Evolutionary conservation across 805 yeast species (phyloP).

Genomic region (Nakazawaea pomicola): DNA sequence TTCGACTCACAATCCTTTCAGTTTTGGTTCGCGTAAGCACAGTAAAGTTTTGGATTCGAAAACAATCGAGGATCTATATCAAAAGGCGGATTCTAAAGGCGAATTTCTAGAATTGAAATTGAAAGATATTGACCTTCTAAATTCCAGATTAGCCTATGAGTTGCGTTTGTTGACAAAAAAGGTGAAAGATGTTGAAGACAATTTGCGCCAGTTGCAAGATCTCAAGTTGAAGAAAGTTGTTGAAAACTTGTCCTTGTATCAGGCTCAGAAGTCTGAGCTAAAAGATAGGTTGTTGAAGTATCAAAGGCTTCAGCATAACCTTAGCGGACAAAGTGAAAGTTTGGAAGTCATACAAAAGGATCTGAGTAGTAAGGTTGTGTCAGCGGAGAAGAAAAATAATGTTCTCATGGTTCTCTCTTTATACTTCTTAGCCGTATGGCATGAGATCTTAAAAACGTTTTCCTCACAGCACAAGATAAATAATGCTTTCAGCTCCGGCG

Average conservation of each 20-base stretch:
- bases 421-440: constrained; percentile 7
- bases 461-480: constrained; percentile 1
- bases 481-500: not conserved
- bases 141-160: constrained; percentile 63
- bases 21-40: constrained; percentile 18
- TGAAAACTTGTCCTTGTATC: constrained; percentile 29
- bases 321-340: not conserved
- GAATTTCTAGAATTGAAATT: constrained; percentile 33
- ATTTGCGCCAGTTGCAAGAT: constrained; percentile 30
- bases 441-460: not conserved
- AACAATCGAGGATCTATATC: constrained; percentile 18
- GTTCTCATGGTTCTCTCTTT: not conserved
- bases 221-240: constrained; percentile 39
- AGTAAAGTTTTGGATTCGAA: constrained; percentile 17
- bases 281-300: constrained; percentile 1
- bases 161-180: constrained; percentile 52
- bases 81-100: constrained; percentile 17
- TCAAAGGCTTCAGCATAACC: not conserved
- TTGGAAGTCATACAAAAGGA: not conserved
- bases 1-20: constrained; percentile 18
- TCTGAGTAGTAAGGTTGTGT: not conserved
- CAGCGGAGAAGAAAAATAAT: not conserved
- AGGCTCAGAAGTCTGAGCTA: constrained; percentile 13
- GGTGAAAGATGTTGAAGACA: constrained; percentile 63
- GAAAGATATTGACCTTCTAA: constrained; percentile 47